Conservation (phyloP, 1,139 yeast genomes). For the Hemisphaericaspora xylanilytica region DNA sequence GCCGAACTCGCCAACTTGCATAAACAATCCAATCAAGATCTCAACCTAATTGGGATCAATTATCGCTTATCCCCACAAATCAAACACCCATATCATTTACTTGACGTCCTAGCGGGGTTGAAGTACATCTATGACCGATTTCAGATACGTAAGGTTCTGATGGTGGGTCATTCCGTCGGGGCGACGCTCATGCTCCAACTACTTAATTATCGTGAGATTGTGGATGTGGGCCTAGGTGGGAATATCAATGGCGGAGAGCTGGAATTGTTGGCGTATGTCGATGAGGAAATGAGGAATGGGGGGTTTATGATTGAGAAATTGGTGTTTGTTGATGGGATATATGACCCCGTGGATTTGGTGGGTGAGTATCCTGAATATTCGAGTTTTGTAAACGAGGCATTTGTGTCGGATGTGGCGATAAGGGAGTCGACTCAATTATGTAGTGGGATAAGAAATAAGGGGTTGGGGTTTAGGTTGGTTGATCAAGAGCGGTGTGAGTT, state of each 20-base stretch:
- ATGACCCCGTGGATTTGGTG: slow-evolving; percentile 28
- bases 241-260: not conserved
- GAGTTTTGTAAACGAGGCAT: slow-evolving; percentile 35
- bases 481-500: slow-evolving; percentile 7
- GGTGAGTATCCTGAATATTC: slow-evolving; percentile 36
- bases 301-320: slow-evolving; percentile 13
- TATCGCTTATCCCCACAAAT: slow-evolving; percentile 67
- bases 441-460: slow-evolving; percentile 4
- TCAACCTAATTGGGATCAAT: slow-evolving; percentile 49
- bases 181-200: slow-evolving; percentile 67
- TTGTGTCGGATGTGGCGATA: slow-evolving; percentile 19
- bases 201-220: slow-evolving; percentile 26
- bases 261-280: slow-evolving; percentile 1
- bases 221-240: slow-evolving; percentile 11
- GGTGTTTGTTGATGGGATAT: slow-evolving; percentile 41
- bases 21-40: slow-evolving; percentile 4
- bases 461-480: slow-evolving; percentile 6
- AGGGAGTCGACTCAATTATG: slow-evolving; percentile 28
- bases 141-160: slow-evolving; percentile 19
- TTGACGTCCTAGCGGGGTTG: slow-evolving; percentile 54
- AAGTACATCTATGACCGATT: slow-evolving; percentile 21
- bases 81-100: slow-evolving; percentile 61
- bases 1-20: slow-evolving; percentile 26
- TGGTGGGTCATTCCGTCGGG: slow-evolving; percentile 83
- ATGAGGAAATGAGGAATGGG: slow-evolving; percentile 1